These are phyloP conservation scores for Lagenaria siceraria DNA, from an alignment of 306 rosid genomes.

Conservation along the genomic window DNA sequence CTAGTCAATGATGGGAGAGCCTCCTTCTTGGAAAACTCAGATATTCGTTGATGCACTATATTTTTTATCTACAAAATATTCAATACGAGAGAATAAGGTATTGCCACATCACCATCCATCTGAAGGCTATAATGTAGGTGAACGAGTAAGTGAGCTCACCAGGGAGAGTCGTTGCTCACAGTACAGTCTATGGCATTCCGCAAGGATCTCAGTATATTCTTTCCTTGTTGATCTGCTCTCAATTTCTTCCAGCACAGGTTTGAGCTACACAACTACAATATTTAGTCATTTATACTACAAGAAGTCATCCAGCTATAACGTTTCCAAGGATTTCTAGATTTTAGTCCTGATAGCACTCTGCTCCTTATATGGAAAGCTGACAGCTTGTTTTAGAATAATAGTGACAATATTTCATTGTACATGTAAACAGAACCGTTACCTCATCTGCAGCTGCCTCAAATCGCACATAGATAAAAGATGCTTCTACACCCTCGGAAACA, in stretches of 20 bases:
- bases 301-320: slow-evolving; percentile 5
- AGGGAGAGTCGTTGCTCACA: slow-evolving; percentile 93
- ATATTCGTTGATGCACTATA: slow-evolving; percentile 83
- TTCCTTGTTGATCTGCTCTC: slow-evolving; percentile 93
- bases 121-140: neutral
- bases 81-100: slow-evolving; percentile 7
- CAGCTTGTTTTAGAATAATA: neutral
- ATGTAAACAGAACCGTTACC: slow-evolving; percentile 30
- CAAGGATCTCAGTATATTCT: slow-evolving; percentile 76
- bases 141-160: slow-evolving; percentile 53
- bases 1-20: slow-evolving; percentile 87
- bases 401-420: neutral
- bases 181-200: slow-evolving; percentile 89
- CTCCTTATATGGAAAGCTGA: neutral
- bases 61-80: slow-evolving; percentile 53
- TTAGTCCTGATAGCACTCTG: neutral
- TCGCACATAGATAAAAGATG: slow-evolving; percentile 92
- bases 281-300: slow-evolving; percentile 15
- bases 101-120: slow-evolving; percentile 16
- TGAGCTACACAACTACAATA: slow-evolving; percentile 47
- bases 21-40: slow-evolving; percentile 91
- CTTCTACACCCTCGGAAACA: slow-evolving; percentile 95
- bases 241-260: slow-evolving; percentile 77
- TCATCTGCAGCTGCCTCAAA: slow-evolving; percentile 98
- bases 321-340: neutral